Evolutionary conservation across 495 filamentous ascomycete species (phyloP), one percentile per base, ranked within the genome.

Genomic region (Lophiotrema nucula): DNA sequence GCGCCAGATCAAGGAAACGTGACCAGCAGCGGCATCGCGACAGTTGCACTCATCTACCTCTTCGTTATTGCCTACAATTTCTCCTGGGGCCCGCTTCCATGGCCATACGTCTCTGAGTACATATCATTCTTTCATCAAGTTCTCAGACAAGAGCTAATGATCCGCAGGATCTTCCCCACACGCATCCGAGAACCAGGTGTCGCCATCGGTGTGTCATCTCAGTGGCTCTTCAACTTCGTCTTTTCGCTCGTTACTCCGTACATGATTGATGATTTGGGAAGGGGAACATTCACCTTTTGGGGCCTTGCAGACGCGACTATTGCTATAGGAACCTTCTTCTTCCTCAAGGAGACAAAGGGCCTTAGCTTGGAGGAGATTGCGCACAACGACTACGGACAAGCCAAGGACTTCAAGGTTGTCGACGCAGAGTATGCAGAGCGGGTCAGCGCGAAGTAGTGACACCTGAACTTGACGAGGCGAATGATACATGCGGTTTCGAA

Each of bases 151-250:
- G n/a, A n/a, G n/a, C n/a, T n/a, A n/a, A n/a, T n/a, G n/a, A n/a
- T n/a, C n/a, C n/a, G n/a, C n/a, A n/a, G n/a, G n/a, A 72, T 72
- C 43, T 72, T 72, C 41, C 25, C 42, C 2, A 23, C 28, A 15
- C 76, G 50, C 2, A 54, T 58, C 24, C 59, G 69, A 10, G 43
- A 81, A 3, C 76, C 87, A 13, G 84, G 82, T 11, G 83, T 87
- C 70, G 84, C 84, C 16, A 82, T 76, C 38, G 83, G 84, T 0
- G 81, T 84, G n/a, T 80, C 80, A n/a, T 83, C 79, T 60, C 88
- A 88, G 72, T 88, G 85, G 85, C 77, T 88, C 38, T 86, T 79
- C 77, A 87, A 88, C 72, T 89, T 88, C 72, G 77, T 88, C 59
- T 74, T 89, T 58, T 80, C 78, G 1, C 77, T 85, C 23, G 87